phyloP scores from a whole-genome alignment of 495 filamentous ascomycete species.

The Ascodesmis nigricans region DNA sequence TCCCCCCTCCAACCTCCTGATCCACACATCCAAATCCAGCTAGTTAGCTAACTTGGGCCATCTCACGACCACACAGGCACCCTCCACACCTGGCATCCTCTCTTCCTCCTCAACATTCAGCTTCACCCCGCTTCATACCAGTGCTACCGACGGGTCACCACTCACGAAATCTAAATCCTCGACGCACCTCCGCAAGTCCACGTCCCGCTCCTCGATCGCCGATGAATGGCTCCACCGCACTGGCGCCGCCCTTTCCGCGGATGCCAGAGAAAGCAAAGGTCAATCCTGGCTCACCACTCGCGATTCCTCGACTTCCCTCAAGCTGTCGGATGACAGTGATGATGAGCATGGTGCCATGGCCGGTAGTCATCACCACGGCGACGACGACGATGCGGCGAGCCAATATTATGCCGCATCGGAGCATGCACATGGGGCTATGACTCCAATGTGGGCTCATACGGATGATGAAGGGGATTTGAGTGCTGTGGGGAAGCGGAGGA shows the following conservation, averaged over 20 bases:
- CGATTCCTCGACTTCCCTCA: slow-evolving; percentile 47
- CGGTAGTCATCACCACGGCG: too few species aligned
- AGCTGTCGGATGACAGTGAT: too few species aligned
- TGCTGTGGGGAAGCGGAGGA: too few species aligned
- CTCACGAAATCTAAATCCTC: slow-evolving; percentile 17
- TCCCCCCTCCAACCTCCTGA: neutral
- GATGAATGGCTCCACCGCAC: slow-evolving; percentile 56
- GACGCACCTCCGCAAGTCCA: slow-evolving; percentile 7
- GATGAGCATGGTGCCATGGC: too few species aligned
- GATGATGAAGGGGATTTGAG: too few species aligned
- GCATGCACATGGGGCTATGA: slow-evolving; percentile 4
- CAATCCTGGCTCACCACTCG: slow-evolving; percentile 57
- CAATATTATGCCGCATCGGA: slow-evolving; percentile 8
- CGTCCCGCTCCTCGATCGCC: slow-evolving; percentile 24
- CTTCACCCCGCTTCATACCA: too few species aligned
- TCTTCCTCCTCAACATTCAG: slow-evolving; percentile 17
- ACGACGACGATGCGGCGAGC: slow-evolving; percentile 23
- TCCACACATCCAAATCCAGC: neutral
- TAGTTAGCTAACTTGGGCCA: slow-evolving; percentile 4
- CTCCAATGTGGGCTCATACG: slow-evolving; percentile 1
- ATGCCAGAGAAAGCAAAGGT: slow-evolving; percentile 53
- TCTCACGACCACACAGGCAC: slow-evolving; percentile 22
- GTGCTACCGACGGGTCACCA: slow-evolving; percentile 18
- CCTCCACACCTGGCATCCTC: slow-evolving; percentile 35
- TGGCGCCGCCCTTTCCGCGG: slow-evolving; percentile 45